Percentiles rank a stretch among this genome's conserved stretches.
Evolutionary conservation across 2,329 filamentous ascomycete species (phyloP).

Genomic region (Acrocalymma vagum): DNA sequence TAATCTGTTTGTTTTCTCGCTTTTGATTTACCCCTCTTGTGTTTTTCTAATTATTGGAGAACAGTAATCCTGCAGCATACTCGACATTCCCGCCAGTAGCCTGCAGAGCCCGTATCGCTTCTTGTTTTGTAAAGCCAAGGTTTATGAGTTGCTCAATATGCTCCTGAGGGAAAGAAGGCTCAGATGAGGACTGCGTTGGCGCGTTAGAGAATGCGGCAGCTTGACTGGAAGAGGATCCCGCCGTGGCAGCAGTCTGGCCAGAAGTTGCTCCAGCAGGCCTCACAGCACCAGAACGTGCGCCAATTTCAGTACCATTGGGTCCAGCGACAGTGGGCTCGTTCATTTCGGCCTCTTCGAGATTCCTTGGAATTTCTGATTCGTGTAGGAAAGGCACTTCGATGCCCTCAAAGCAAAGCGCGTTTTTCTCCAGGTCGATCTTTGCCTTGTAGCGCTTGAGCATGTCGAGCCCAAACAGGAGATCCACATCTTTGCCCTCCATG

Average conservation of each 20-base stretch:
- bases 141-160: constrained; percentile 78
- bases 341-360: constrained; percentile 73
- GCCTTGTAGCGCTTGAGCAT: constrained; percentile 98
- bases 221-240: constrained; percentile 17
- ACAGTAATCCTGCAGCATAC: constrained; percentile 83
- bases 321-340: constrained; percentile 86
- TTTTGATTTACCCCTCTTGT: no score
- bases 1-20: background rate
- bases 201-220: constrained; percentile 29
- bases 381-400: constrained; percentile 89
- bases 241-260: constrained; percentile 30
- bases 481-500: constrained; percentile 98
- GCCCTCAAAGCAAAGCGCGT: constrained; percentile 86
- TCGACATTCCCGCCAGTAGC: constrained; percentile 88
- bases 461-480: constrained; percentile 90
- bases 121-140: constrained; percentile 78
- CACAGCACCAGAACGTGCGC: constrained; percentile 81
- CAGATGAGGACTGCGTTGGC: constrained; percentile 14
- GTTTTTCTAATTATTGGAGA: constrained; percentile 32
- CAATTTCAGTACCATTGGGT: constrained; percentile 88
- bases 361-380: constrained; percentile 93
- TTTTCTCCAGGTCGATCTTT: constrained; percentile 84
- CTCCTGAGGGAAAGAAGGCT: constrained; percentile 62
- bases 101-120: constrained; percentile 82
- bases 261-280: constrained; percentile 57